Evolutionary conservation across 2,329 filamentous ascomycete genomes (phyloP).

Genomic region (Nannizzia gypsea): DNA sequence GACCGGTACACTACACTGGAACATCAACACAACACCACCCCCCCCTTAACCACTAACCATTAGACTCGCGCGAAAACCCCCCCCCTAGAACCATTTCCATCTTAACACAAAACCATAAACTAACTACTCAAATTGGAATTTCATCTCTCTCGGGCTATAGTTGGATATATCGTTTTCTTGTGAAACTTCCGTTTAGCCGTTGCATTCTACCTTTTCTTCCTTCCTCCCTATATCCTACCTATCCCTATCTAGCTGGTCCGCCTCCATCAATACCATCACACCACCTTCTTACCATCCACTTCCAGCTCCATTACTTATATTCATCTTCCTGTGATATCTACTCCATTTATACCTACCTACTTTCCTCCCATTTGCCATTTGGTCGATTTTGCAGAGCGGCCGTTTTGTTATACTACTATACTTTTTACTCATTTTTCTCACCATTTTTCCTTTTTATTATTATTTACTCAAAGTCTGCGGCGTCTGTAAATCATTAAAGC

Average conservation of each 20-base stretch:
- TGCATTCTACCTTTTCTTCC: background rate
- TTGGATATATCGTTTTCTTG: constrained; percentile 2
- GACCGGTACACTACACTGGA: background rate
- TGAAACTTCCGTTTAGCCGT: background rate
- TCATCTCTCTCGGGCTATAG: constrained; percentile 3
- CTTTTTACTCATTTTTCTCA: background rate
- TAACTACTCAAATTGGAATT: constrained; percentile 3
- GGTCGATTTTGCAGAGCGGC: background rate
- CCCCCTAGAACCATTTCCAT: background rate
- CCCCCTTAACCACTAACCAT: background rate
- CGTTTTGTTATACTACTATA: too few relatives aligned
- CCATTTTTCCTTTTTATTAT: background rate
- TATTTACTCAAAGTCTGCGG: background rate
- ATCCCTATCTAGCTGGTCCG: background rate
- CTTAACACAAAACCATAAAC: background rate
- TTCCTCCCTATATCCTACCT: background rate
- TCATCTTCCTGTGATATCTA: too few relatives aligned
- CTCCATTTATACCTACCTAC: background rate
- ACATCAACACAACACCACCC: background rate
- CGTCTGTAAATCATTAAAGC: constrained; percentile 1
- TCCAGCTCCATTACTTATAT: background rate
- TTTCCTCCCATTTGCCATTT: too few relatives aligned
- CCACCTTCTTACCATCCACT: background rate
- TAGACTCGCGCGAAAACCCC: background rate
- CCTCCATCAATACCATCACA: background rate